Base-by-base conservation (phyloP, 2,329 filamentous ascomycete genomes). In the Aspergillus candidus region DNA sequence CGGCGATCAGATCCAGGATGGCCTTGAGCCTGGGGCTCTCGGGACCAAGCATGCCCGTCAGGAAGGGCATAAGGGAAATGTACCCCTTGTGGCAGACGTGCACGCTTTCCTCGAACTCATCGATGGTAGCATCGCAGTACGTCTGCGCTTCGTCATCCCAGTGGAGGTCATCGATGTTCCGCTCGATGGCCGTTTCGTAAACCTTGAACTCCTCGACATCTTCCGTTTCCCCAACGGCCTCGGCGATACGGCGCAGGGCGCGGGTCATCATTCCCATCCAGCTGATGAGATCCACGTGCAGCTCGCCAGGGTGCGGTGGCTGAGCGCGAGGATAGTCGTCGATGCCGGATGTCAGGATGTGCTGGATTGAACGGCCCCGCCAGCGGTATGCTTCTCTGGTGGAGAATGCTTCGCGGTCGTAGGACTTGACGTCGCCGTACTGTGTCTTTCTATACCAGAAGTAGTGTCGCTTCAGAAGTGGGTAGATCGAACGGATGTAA, bases 181-280 rank as follows among this genome's bases (percentile, higher is more conserved):
- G 81, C 44, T 82, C 72, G 49, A 98, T 94, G 11, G 85, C 89
- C 29, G 80, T 79, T 45, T 88, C 78, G 44, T 85, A 85, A 48
- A 79, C 80, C 35, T 72, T 74, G 56, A 91, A 88, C 57, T 86
- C 80, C 15, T 78, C 76, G 1, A 78, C 83, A 54, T 97, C 91
- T 30, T 95, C 89, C 0, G 71, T 68, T 53, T 89, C 78, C 37
- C 79, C 83, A n/a, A 97, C 76, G 18, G 82, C 79, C 36, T 79
- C 72, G 1, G 89, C 88, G 55, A 96, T 86, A 54, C 84, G 86
- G 57, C 82, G 77, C 43, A 98, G 79, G n/a, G 86, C 84, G 52
- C 84, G 82, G 33, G 87, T 84, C 88, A 96, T 94, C 72, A 96
- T 80, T n/a, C 91, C 93, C 70, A 98, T 86, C 93, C 93, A 98